These are phyloP conservation scores for Kwoniella sp. DNA, from an alignment of 768 basidiomycete genomes.

Conservation along the genomic window DNA sequence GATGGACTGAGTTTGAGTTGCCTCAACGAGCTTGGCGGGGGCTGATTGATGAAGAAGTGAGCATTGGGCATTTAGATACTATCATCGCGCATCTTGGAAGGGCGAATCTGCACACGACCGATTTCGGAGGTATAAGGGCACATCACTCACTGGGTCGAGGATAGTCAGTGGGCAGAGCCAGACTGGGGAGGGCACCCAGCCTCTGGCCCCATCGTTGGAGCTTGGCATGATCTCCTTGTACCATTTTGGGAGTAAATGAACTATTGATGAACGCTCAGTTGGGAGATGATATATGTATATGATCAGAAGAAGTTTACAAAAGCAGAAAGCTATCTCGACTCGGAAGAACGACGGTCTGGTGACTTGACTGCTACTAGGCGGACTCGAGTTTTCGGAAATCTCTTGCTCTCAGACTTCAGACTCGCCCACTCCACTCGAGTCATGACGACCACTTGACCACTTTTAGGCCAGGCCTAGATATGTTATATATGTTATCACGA, in stretches of 20 bases:
- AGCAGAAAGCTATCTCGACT: background rate
- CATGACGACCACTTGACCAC: too few relatives aligned
- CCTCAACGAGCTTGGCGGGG: slow-evolving; percentile 77
- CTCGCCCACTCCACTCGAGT: slow-evolving; percentile 1
- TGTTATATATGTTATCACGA: too few relatives aligned
- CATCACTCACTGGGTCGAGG: slow-evolving; percentile 65
- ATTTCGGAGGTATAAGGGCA: background rate
- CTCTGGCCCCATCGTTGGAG: slow-evolving; percentile 57
- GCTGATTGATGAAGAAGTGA: slow-evolving; percentile 53
- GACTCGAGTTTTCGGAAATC: background rate
- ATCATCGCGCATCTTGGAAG: too few relatives aligned
- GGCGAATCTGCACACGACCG: too few relatives aligned
- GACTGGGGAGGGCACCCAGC: slow-evolving; percentile 79
- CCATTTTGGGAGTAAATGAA: background rate
- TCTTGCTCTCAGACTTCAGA: background rate
- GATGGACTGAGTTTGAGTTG: slow-evolving; percentile 71
- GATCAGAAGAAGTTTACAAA: background rate
- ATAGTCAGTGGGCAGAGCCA: slow-evolving; percentile 94
- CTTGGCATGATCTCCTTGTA: slow-evolving; percentile 24
- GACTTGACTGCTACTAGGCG: background rate
- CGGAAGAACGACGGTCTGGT: too few relatives aligned
- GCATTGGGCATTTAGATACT: too few relatives aligned
- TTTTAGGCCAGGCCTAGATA: too few relatives aligned
- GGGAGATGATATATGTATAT: background rate
- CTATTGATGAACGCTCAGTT: background rate